Base-by-base conservation (phyloP, 805 yeast genomes). In the Groenewaldozyma tartarivorans region DNA sequence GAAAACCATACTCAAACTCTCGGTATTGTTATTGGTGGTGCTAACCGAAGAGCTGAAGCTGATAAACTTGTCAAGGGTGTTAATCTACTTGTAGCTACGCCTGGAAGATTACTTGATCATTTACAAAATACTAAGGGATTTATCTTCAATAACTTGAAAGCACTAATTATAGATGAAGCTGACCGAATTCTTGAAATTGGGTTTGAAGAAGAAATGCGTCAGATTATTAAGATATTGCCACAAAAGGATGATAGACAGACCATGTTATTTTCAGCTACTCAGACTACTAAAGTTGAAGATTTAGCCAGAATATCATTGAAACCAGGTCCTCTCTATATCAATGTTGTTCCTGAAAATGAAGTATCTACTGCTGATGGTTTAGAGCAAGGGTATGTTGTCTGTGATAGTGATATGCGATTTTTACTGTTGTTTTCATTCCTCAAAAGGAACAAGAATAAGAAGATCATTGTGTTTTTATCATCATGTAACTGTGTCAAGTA, bases 261-360 rank as follows among this genome's bases (percentile, higher is more conserved):
- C 32, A 90, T 92, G 97, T 68, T 92, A 48, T 92, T 92, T 60
- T 90, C 97, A n/a, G 99, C 99, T 36, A 92, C 99, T 1, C 98
- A 92, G 64, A 92, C 98, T 22, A 92, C 97, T 32, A 92, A 94
- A 66, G 98, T 92, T 49, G 97, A 92, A 63, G 98, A 92, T 67
- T 71, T 92, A 57, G 98, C 99, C 13, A 77, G 99, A 64, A 90
- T 92, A 40, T 90, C 98, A 2, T 71, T 94, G 55, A 79, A 94
- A 60, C 80, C 88, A 39, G 96, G 96, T 35, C 97, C 98, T 9
- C 63, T 77, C 32, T 94, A 88, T 63, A 92, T 92, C 49, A 92
- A 90, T 57, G 98, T 92, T 38, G 96, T 83, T 48, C 78, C 81
- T 36, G 84, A 79, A 53, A 74, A 80, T 35, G 90, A 77, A 29